Evolutionary conservation across 164 flowering plant species (phyloP).

Genomic region (Sextonia rubra): DNA sequence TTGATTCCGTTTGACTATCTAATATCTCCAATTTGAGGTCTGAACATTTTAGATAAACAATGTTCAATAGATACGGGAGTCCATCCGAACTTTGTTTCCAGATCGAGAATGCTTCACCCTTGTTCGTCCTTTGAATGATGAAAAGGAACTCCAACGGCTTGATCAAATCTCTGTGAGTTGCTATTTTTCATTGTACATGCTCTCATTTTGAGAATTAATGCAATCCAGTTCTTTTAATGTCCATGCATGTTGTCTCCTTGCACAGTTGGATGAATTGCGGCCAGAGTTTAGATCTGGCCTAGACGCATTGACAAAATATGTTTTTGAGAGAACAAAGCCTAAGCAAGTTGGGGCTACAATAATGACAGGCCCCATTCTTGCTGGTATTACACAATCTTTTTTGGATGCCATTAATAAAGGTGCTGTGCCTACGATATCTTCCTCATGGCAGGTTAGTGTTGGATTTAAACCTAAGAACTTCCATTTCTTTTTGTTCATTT

Average conservation of each 20-base stretch:
- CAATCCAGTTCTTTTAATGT: neutral
- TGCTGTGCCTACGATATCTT: constrained; percentile 95
- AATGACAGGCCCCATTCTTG: constrained; percentile 94
- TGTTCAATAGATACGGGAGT: constrained; percentile 77
- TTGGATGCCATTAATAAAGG: constrained; percentile 92
- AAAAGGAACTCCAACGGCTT: constrained; percentile 81
- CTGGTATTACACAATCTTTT: constrained; percentile 87
- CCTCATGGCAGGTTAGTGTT: constrained; percentile 95
- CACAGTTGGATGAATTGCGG: constrained; percentile 79
- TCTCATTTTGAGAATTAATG: neutral
- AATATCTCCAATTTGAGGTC: constrained; percentile 8
- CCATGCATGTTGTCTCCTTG: neutral
- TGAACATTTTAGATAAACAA: constrained; percentile 12
- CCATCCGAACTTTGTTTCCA: constrained; percentile 94
- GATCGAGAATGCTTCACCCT: constrained; percentile 96
- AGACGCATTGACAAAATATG: constrained; percentile 89
- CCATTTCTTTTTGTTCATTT: too few relatives aligned
- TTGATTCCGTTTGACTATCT: neutral
- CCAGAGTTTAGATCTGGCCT: constrained; percentile 92
- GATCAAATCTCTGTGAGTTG: constrained; percentile 77
- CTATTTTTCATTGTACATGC: neutral
- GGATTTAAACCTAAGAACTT: neutral
- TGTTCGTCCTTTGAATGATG: constrained; percentile 87
- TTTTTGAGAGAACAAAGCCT: constrained; percentile 95
- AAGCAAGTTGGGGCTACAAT: constrained; percentile 91